Base-by-base conservation (phyloP, 306 rosid genomes). In the Macrotyloma uniflorum region DNA sequence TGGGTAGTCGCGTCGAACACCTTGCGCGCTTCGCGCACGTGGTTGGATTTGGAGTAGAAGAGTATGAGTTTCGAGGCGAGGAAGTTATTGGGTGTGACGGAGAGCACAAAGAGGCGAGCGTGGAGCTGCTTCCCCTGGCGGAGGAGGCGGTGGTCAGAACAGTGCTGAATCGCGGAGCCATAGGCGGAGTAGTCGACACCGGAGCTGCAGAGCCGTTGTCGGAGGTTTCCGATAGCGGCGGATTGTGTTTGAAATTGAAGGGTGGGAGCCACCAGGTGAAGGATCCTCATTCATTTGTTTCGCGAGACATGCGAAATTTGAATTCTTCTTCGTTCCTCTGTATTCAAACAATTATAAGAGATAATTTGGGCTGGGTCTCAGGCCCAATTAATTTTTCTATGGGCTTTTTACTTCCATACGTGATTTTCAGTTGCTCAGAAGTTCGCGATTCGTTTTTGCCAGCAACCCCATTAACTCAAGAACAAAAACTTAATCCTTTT, bases 91-190 rank as follows among this genome's bases (percentile, higher is more conserved):
- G 97, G 98, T 7, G 63, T 80, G 83, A 91, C 85, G 35, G 96
- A 86, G 78, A 76, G 79, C 42, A 87, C 74, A 84, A 89, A 72
- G 58, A 91, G 89, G 85, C 96, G 96, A 11, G 93, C 91, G 59
- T 88, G 98, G 51, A 93, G 96, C 90, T 89, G 99, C 83, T 82
- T 87, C 6, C 84, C 98, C 64, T 69, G 93, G 42, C 89, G 90
- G 65, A 78, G 3, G 71, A 95, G 82, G 68, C 73, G 84, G 87
- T 26, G 85, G 85, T 84, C 64, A 20, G 91, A 51, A 82, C 95
- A 92, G 75, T 22, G 78, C 84, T 91, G 91, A 70, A 95, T 85
- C 82, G 87, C 75, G 72, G 83, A 81, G 82, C 90, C 96, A 75
- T 74, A 93, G 75, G 91, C 94, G 74, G 84, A 71, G 67, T 47